Conservation (phyloP, 192 early-diverging fungal species). For the Funneliformis mosseae region DNA sequence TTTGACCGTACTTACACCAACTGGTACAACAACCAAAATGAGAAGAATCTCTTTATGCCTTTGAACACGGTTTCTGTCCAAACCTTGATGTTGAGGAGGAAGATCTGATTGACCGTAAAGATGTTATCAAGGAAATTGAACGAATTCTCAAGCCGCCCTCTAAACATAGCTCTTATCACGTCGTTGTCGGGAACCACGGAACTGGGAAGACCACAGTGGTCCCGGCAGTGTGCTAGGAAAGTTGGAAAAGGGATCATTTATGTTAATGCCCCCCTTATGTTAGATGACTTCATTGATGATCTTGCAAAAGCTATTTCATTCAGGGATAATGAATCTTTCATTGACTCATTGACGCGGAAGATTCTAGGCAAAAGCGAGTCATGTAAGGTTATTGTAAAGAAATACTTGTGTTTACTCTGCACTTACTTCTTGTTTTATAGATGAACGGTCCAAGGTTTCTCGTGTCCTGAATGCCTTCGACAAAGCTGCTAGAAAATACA, state of each 20-base stretch:
- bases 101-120: conserved; percentile 1
- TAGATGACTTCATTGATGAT: conserved; percentile 26
- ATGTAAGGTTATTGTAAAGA: conserved; percentile 26
- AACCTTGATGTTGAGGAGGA: not conserved
- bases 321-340: not conserved
- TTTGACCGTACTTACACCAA: not conserved
- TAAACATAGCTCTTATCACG: conserved; percentile 8
- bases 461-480: conserved; percentile 18
- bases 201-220: conserved; percentile 32
- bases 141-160: conserved; percentile 8
- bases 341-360: not conserved
- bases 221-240: conserved; percentile 5
- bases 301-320: conserved; percentile 1
- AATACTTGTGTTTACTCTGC: conserved; percentile 28
- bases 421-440: conserved; percentile 31
- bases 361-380: not conserved
- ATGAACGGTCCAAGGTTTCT: not conserved
- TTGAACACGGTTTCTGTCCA: conserved; percentile 22
- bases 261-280: conserved; percentile 24
- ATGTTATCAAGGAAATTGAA: conserved; percentile 21
- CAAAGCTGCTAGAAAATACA: conserved; percentile 21
- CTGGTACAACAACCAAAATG: conserved; percentile 1
- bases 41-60: conserved; percentile 16
- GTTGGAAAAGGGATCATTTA: conserved; percentile 33
- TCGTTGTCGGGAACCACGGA: conserved; percentile 22